These are phyloP conservation scores for Endoconidiophora polonica DNA, from an alignment of 2,329 filamentous ascomycete species.

Conservation along the genomic window DNA sequence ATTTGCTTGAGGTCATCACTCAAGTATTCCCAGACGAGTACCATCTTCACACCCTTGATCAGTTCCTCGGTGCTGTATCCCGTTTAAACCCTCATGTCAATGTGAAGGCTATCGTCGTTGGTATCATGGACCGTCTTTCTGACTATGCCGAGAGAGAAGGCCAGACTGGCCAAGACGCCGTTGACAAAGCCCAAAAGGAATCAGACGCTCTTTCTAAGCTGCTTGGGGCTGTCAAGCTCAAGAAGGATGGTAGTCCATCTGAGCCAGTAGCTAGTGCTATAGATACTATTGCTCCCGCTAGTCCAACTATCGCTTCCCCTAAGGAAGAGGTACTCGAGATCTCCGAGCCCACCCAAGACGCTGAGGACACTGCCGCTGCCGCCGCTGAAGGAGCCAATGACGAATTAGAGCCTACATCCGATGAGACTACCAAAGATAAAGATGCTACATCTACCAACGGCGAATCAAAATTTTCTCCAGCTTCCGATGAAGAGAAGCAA, in stretches of 20 bases:
- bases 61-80: slow-evolving; percentile 84
- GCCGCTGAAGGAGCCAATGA: not conserved
- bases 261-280: slow-evolving; percentile 14
- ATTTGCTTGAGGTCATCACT: slow-evolving; percentile 92
- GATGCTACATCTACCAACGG: not conserved
- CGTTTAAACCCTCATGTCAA: slow-evolving; percentile 92
- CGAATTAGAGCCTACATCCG: not conserved
- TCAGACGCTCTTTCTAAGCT: slow-evolving; percentile 62
- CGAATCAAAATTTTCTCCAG: not conserved
- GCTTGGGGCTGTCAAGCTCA: slow-evolving; percentile 59
- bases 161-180: slow-evolving; percentile 51
- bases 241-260: slow-evolving; percentile 30
- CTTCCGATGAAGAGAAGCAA: slow-evolving; percentile 17
- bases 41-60: slow-evolving; percentile 89
- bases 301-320: slow-evolving; percentile 17
- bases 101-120: slow-evolving; percentile 94
- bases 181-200: slow-evolving; percentile 54
- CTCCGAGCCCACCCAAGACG: slow-evolving; percentile 7
- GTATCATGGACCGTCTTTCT: slow-evolving; percentile 89
- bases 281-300: slow-evolving; percentile 16
- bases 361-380: slow-evolving; percentile 20
- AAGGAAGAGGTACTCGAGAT: slow-evolving; percentile 14
- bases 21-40: slow-evolving; percentile 98
- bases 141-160: slow-evolving; percentile 86
- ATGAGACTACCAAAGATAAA: not conserved